Evolutionary conservation across 257 asterid genomes (phyloP).

Genomic region (Solanum virginianum): DNA sequence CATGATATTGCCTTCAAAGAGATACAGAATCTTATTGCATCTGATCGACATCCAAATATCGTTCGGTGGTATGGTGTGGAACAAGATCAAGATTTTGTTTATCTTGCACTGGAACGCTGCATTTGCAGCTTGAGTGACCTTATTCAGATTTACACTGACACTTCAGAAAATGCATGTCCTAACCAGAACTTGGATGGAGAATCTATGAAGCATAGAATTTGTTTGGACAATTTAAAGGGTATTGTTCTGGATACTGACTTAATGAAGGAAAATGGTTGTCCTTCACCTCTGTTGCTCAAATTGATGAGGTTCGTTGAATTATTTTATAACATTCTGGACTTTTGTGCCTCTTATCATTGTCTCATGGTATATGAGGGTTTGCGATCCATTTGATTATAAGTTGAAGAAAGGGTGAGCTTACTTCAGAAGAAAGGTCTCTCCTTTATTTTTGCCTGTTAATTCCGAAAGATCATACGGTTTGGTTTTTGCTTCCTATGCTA

Average conservation of each 20-base stretch:
- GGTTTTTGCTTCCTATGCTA: not conserved
- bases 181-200: constrained; percentile 24
- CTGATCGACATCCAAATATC: constrained; percentile 84
- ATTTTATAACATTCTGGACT: not conserved
- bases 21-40: constrained; percentile 75
- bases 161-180: constrained; percentile 16
- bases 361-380: not conserved
- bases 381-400: not conserved
- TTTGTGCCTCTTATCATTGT: not conserved
- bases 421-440: not conserved
- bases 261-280: constrained; percentile 60
- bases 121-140: constrained; percentile 81
- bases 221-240: constrained; percentile 27
- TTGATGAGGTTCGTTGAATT: constrained; percentile 56
- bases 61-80: constrained; percentile 91
- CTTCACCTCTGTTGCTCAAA: constrained; percentile 63
- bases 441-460: not conserved
- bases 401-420: not conserved
- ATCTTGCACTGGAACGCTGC: constrained; percentile 85
- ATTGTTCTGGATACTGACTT: constrained; percentile 25
- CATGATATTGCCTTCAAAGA: constrained; percentile 83
- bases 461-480: not conserved
- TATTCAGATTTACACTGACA: constrained; percentile 36
- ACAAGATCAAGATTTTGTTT: constrained; percentile 85
- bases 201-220: constrained; percentile 18